Base-by-base conservation (phyloP, 805 yeast genomes). In the Saccharomycopsis selenospora region DNA sequence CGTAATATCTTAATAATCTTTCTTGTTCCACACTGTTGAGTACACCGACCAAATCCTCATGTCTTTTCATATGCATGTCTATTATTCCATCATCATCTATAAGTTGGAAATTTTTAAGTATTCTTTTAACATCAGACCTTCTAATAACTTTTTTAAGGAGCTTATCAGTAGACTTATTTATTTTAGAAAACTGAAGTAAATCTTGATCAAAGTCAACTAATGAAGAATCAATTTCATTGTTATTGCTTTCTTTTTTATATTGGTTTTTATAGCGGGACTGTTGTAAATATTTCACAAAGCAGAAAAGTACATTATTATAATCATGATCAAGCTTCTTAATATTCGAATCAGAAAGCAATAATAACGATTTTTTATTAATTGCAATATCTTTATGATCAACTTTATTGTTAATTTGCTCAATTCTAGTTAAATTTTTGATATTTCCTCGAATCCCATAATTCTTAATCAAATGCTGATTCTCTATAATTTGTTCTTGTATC, bases 281-380 rank as follows among this genome's bases (percentile, higher is more conserved):
- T 25, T 30, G 42, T 4, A 50, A 17, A 28, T 50, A 50, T 28
- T 50, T 50, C 17, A 47, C 29, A 13, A 50, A 43, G 29, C 53
- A 50, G 36, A 42, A 47, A 6, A 50, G 42, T 6, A 50, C 53
- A 24, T 50, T 50, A 33, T 46, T 50, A 20, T 46, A 46, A 29
- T 50, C 50, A 27, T 50, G 51, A 29, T 47, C 33, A 7, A 50
- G 27, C 27, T 50, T 50, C 5, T 33, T 24, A 4, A 27, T 20
- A 13, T 50, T 28, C 4, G 42, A 25, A 25, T 50, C 51, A 3
- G 43, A 38, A 10, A 50, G 25, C 23, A 50, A 24, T 10, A 50
- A 17, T 11, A 47, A 26, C 24, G 48, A 36, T 8, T 42, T 36
- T 11, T 41, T 36, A 14, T 36, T 20, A 17, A 24, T 20, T 17